These are phyloP conservation scores for Pseudogymnoascus sp. DNA, from an alignment of 2,329 filamentous ascomycete species.

Conservation along the genomic window DNA sequence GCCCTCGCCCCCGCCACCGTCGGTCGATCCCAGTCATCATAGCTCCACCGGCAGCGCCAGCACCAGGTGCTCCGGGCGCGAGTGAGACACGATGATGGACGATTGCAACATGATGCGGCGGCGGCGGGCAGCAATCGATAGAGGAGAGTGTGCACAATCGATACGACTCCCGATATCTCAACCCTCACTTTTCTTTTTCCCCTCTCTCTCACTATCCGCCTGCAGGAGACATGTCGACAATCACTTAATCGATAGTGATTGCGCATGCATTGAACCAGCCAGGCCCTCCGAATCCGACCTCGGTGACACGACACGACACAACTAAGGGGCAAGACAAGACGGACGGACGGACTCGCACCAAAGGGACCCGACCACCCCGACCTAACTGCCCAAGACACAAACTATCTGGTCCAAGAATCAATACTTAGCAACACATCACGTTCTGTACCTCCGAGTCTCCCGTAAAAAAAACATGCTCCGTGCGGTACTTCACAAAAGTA, in stretches of 20 bases:
- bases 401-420: background rate
- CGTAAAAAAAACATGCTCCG: too few species aligned
- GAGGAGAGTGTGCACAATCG: background rate
- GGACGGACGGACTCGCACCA: background rate
- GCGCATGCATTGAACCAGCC: too few species aligned
- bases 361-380: too few species aligned
- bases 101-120: background rate
- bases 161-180: constrained; percentile 5
- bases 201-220: background rate
- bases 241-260: too few species aligned
- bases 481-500: too few species aligned
- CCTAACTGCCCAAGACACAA: background rate
- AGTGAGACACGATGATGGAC: background rate
- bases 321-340: background rate
- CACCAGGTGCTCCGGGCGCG: background rate
- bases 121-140: constrained; percentile 2
- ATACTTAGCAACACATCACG: too few species aligned
- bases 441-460: too few species aligned
- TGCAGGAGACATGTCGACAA: background rate
- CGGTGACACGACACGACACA: background rate
- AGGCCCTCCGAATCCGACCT: background rate
- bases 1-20: background rate
- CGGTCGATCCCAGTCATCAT: background rate
- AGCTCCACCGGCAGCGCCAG: background rate
- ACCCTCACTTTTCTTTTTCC: background rate